Conservation (phyloP, 83 land plant species). For the Picea mariana region DNA sequence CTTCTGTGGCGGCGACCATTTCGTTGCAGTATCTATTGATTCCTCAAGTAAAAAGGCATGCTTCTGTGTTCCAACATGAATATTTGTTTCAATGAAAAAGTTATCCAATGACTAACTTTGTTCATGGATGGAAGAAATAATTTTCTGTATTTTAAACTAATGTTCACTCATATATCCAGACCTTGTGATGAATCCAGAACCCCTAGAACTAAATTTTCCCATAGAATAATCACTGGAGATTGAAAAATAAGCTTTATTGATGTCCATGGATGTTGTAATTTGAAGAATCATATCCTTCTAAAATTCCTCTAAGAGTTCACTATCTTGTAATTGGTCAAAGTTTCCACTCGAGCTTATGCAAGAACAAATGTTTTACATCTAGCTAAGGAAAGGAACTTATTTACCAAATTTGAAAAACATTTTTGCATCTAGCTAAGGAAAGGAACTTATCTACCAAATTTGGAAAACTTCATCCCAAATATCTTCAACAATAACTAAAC, state of each 20-base stretch:
- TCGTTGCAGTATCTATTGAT: conserved; percentile 39
- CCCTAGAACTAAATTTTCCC: neutral
- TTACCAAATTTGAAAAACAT: conserved; percentile 27
- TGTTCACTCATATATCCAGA: conserved; percentile 2
- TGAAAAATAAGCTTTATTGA: neutral
- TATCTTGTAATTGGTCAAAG: neutral
- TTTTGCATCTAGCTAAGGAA: conserved; percentile 19
- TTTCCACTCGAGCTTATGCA: neutral
- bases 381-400: neutral
- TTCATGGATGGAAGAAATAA: conserved; percentile 1
- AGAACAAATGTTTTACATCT: neutral
- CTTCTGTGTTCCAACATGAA: neutral
- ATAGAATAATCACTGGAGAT: neutral
- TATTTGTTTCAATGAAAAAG: neutral
- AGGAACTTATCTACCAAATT: conserved; percentile 17
- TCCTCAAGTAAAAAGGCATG: conserved; percentile 27
- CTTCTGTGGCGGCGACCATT: conserved; percentile 41
- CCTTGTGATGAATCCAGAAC: conserved; percentile 8
- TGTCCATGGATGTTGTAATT: neutral
- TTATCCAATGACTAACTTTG: neutral
- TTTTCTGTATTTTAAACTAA: conserved; percentile 2
- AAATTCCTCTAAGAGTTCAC: neutral
- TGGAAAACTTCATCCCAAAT: conserved; percentile 12
- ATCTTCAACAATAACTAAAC: too few species aligned
- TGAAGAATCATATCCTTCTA: neutral